phyloP scores from a whole-genome alignment of 306 rosid genomes.

The Citrullus colocynthis region DNA sequence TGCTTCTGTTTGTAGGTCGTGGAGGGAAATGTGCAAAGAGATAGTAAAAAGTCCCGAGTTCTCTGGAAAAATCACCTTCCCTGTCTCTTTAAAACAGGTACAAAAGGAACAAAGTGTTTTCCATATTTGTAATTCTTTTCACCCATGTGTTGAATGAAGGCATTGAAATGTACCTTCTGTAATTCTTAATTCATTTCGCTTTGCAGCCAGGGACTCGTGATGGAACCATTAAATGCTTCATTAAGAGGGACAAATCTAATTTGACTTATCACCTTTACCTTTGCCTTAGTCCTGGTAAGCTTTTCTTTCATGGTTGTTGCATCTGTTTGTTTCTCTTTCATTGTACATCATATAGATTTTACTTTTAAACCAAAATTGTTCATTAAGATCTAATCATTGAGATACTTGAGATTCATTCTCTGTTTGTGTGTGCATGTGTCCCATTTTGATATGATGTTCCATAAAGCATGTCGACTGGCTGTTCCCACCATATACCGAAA shows the following conservation, averaged over 20 bases:
- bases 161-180: background rate
- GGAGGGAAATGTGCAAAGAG: slow-evolving; percentile 88
- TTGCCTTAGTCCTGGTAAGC: slow-evolving; percentile 69
- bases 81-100: slow-evolving; percentile 84
- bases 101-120: background rate
- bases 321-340: background rate
- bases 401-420: background rate
- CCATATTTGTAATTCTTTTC: background rate
- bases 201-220: slow-evolving; percentile 82
- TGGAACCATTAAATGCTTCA: slow-evolving; percentile 66
- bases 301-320: background rate
- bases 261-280: slow-evolving; percentile 65
- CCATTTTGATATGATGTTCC: background rate
- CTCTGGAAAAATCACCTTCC: slow-evolving; percentile 77
- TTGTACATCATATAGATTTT: background rate
- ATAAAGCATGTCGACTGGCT: background rate
- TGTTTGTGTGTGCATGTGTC: background rate
- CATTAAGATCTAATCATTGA: background rate
- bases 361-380: background rate
- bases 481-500: background rate
- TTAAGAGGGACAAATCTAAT: slow-evolving; percentile 76
- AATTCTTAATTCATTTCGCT: slow-evolving; percentile 1
- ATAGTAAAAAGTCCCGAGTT: slow-evolving; percentile 64
- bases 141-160: background rate
- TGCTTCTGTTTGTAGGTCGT: slow-evolving; percentile 74